Evolutionary conservation across 495 filamentous ascomycete genomes (phyloP), one percentile per base, ranked within the genome.

Genomic region (Sabuloglossum arenarium): DNA sequence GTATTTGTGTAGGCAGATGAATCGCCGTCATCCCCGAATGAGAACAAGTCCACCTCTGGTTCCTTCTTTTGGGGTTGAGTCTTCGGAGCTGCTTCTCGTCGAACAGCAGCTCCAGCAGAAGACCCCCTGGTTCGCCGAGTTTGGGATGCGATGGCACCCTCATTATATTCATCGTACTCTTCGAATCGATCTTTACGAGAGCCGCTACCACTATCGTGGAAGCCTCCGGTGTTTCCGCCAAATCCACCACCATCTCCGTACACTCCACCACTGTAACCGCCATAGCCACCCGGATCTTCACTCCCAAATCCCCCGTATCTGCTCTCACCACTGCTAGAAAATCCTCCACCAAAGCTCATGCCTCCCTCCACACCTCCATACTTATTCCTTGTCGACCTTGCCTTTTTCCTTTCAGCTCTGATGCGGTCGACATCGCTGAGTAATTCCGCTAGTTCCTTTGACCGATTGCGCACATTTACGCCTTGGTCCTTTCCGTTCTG

Each of bases 401-500:
- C 86, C 71, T 97, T 99, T 73, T 99, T 99, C 49, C 91, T 75
- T 71, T 99, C 91, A 0, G 84, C 58, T 52, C 91, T 83, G 62
- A 99, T 97, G 27, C 82, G 75, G 23, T 99, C 91, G 45, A 99
- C 93, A 65, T 99, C 93, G 56, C 84, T 76, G 30, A 99, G 77
- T 32, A 99, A 75, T 59, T 99, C 94, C 16, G 86, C 86, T 52
- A 99, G 74, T 68, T 97, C 93, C 68, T 94, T 95, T 30, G 90
- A 86, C 46, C 93, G 80, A 66, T 96, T 96, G 57, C 91, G 85
- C 57, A 99, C 91, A 64, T 99, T 99, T 64, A 97, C 79, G 60
- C 91, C 91, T 69, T 97, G 93, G 65, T 99, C 91, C 71, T 97
- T 97, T 59, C 91, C 93, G 65, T 96, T 97, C 65, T 74, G 74